phyloP scores from a whole-genome alignment of 371 early-diverging fungal genomes.

The Zychaea mexicana region DNA sequence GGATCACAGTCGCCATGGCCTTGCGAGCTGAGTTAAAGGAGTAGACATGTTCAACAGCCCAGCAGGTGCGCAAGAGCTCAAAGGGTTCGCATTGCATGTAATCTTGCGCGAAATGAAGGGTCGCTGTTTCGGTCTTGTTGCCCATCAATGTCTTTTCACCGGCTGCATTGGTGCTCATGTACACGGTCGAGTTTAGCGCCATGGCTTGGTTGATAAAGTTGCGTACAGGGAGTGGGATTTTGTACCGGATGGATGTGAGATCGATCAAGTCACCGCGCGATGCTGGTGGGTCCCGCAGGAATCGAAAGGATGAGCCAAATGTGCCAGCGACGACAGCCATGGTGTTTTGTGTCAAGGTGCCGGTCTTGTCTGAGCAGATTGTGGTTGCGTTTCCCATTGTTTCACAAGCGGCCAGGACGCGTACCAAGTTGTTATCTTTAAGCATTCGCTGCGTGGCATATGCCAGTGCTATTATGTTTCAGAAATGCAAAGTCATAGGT shows the following conservation, averaged over 20 bases:
- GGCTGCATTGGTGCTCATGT: slow-evolving; percentile 58
- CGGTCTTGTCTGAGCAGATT: slow-evolving; percentile 91
- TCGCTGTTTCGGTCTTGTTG: slow-evolving; percentile 87
- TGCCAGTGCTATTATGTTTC: slow-evolving; percentile 61
- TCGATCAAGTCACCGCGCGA: slow-evolving; percentile 41
- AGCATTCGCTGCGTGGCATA: slow-evolving; percentile 86
- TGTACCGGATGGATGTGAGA: slow-evolving; percentile 26
- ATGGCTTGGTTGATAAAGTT: slow-evolving; percentile 65
- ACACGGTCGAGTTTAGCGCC: slow-evolving; percentile 81
- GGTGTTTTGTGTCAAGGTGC: slow-evolving; percentile 87
- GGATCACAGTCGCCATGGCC: slow-evolving; percentile 82
- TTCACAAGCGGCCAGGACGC: slow-evolving; percentile 89
- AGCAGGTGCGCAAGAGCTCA: slow-evolving; percentile 45
- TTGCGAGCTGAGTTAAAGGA: slow-evolving; percentile 87
- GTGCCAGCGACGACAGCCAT: slow-evolving; percentile 86
- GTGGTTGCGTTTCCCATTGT: slow-evolving; percentile 94
- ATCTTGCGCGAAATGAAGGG: slow-evolving; percentile 65
- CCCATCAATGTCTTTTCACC: slow-evolving; percentile 62
- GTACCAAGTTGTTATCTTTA: slow-evolving; percentile 89
- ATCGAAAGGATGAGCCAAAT: slow-evolving; percentile 51
- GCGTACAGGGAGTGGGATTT: slow-evolving; percentile 43
- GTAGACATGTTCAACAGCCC: slow-evolving; percentile 60
- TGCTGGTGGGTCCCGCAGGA: slow-evolving; percentile 39
- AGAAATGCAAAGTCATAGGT: background rate
- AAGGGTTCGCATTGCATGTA: slow-evolving; percentile 47